Base-by-base conservation (phyloP, 306 rosid species). In the Vigna radiata region DNA sequence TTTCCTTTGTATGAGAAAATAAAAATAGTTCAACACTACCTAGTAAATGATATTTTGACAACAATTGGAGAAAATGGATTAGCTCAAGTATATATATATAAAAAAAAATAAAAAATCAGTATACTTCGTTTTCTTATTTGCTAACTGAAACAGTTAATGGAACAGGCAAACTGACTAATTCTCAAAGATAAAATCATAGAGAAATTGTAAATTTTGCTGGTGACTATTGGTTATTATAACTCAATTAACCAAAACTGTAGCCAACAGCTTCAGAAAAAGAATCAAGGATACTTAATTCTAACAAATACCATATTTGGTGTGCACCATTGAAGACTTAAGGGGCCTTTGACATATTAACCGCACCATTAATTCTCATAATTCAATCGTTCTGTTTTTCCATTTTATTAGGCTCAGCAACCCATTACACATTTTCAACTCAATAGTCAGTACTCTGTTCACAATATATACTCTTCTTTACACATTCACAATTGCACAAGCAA, bases 381-480 rank as follows among this genome's bases (percentile, higher is more conserved):
- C 72, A 53, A 73, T 46, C 8, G 18, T 70, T 18, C 53, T 43
- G 49, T 16, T 70, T 44, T 80, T 7, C 1, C 1, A 69, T 59
- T 60, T 33, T 13, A 81, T 64, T 19, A 36, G 41, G 62, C 81
- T 64, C 50, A 41, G 49, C 33, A 60, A 29, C 46, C 43, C 31
- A 50, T 49, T 21, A 58, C 43, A 64, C 19, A 72, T 58, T 41
- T 52, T 44, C 18, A 67, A 55, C 29, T 80, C 52, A 80, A 44
- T 39, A 71, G 31, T 58, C 49, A 25, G 62, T 76, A 65, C 65
- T 54, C 43, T 36, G 39, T 60, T 46, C 72, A 65, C 23, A 56
- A 72, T 61, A 73, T 29, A 74, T 47, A 55, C 75, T 58, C 23
- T 4, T 80, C 88, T 49, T 43, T 53, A 64, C 44, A 56, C 50